Conservation (phyloP, 2,329 filamentous ascomycete genomes). For the Colletotrichum tropicicola region DNA sequence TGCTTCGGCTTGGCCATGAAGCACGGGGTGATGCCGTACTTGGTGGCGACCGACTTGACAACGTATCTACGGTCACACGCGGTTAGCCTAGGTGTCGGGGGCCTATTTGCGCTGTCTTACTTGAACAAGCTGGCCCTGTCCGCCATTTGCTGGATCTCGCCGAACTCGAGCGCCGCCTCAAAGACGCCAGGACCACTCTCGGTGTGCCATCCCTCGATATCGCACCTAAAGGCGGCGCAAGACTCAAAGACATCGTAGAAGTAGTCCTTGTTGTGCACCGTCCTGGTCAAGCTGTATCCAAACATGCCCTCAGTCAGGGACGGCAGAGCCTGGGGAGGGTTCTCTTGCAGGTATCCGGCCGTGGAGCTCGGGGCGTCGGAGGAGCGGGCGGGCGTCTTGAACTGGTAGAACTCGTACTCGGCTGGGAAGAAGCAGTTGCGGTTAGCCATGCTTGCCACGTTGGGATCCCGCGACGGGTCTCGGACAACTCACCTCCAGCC, state of each 20-base stretch:
- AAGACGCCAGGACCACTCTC: conserved; percentile 95
- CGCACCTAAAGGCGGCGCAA: conserved; percentile 79
- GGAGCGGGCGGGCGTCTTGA: conserved; percentile 70
- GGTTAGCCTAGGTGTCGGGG: not conserved
- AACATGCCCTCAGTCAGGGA: conserved; percentile 94
- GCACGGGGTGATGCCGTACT: conserved; percentile 91
- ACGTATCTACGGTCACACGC: conserved; percentile 65
- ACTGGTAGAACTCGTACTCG: conserved; percentile 96
- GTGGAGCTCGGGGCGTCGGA: conserved; percentile 71
- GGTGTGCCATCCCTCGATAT: conserved; percentile 95
- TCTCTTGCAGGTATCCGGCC: conserved; percentile 76
- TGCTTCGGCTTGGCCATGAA: conserved; percentile 99
- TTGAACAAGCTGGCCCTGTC: conserved; percentile 95
- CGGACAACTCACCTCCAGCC: conserved; percentile 77
- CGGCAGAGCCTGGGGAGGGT: conserved; percentile 78
- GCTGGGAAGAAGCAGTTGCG: conserved; percentile 58
- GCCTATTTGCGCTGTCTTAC: conserved; percentile 47
- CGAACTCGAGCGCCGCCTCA: conserved; percentile 93
- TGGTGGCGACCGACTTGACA: conserved; percentile 87
- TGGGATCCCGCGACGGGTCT: not conserved
- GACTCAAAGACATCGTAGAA: conserved; percentile 89
- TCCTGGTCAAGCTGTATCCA: conserved; percentile 88
- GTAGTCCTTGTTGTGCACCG: conserved; percentile 90
- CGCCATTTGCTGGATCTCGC: conserved; percentile 87
- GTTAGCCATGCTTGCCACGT: not conserved